phyloP scores from a whole-genome alignment of 2,329 filamentous ascomycete species.

The Leptographium wingfieldii region DNA sequence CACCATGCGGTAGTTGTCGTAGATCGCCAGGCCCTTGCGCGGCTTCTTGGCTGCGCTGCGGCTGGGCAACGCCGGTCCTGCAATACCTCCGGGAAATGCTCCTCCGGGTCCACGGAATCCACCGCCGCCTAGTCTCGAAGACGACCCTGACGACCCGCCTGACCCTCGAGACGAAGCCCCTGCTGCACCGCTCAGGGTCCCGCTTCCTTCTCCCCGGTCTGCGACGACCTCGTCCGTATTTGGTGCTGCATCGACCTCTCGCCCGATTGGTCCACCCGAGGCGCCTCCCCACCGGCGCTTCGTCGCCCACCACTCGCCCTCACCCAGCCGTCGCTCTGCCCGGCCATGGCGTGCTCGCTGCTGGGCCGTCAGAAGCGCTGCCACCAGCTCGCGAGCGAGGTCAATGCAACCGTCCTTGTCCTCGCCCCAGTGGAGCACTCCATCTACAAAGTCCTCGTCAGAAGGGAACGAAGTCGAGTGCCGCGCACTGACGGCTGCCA shows the following conservation, averaged over 20 bases:
- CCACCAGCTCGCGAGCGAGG: slow-evolving; percentile 46
- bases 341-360: slow-evolving; percentile 47
- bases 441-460: background rate
- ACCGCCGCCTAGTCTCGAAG: background rate
- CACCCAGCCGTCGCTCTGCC: slow-evolving; percentile 41
- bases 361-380: slow-evolving; percentile 49
- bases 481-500: slow-evolving; percentile 47
- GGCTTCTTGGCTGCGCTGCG: slow-evolving; percentile 29
- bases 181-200: background rate
- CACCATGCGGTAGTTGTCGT: slow-evolving; percentile 52
- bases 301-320: slow-evolving; percentile 49
- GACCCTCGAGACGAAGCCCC: background rate
- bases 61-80: background rate
- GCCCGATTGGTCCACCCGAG: slow-evolving; percentile 47
- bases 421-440: background rate
- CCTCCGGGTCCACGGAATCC: background rate
- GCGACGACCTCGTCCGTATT: slow-evolving; percentile 23
- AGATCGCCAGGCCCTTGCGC: slow-evolving; percentile 43
- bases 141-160: slow-evolving; percentile 9
- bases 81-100: background rate
- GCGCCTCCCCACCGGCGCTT: slow-evolving; percentile 52
- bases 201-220: slow-evolving; percentile 28
- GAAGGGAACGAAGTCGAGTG: slow-evolving; percentile 37
- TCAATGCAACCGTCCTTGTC: slow-evolving; percentile 45
- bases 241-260: slow-evolving; percentile 34